Conservation (phyloP, 108 stramenopile species). For the Pseudonitzschia multiseries region DNA sequence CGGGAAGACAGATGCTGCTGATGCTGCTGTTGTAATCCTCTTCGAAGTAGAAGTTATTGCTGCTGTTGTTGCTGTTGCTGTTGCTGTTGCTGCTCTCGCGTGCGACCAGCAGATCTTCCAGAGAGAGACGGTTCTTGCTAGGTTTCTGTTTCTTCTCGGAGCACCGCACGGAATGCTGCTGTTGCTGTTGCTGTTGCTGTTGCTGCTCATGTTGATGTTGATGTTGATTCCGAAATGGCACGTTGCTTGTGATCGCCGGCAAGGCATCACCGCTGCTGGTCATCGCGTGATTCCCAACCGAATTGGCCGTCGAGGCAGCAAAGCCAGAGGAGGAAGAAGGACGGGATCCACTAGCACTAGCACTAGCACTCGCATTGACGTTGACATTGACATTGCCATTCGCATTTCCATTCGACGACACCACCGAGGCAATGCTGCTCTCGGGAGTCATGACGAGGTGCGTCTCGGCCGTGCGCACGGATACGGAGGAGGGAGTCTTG, state of each 20-base stretch:
- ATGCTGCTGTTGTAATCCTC: neutral
- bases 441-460: neutral
- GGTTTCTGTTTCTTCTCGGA: neutral
- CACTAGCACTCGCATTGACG: too few species aligned
- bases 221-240: neutral
- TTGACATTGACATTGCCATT: too few species aligned
- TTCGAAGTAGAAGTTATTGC: neutral
- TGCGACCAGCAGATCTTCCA: neutral
- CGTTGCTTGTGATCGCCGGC: too few species aligned
- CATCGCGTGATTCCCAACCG: too few species aligned
- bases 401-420: neutral
- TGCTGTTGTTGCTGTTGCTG: neutral
- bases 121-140: neutral
- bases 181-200: neutral
- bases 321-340: too few species aligned
- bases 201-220: neutral
- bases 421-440: neutral
- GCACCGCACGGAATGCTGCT: neutral
- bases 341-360: too few species aligned
- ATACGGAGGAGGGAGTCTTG: neutral
- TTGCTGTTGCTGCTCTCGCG: neutral
- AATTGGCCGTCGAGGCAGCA: too few species aligned
- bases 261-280: too few species aligned
- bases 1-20: conserved; percentile 2
- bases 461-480: neutral